Conservation (phyloP, 2,329 filamentous ascomycete species). For the Juglanconis juglandina region DNA sequence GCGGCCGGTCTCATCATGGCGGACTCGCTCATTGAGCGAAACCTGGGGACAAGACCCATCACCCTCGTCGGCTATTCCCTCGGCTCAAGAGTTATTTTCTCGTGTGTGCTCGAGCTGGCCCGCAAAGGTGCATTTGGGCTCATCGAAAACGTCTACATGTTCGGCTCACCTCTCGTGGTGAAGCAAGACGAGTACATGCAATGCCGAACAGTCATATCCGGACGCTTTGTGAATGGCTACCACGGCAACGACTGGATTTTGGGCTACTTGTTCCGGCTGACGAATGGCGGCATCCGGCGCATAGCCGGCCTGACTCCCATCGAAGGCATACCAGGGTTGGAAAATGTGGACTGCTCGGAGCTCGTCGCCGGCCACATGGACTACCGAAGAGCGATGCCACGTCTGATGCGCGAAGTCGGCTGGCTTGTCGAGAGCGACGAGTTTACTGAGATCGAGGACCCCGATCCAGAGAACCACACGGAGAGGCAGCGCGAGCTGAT, state of each 20-base stretch:
- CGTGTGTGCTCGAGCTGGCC: constrained; percentile 82
- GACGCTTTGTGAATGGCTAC: constrained; percentile 93
- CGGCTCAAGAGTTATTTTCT: constrained; percentile 87
- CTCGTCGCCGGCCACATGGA: constrained; percentile 92
- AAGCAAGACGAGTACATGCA: constrained; percentile 86
- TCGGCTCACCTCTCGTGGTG: constrained; percentile 86
- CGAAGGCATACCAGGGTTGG: constrained; percentile 72
- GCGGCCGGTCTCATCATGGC: constrained; percentile 87
- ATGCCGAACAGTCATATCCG: constrained; percentile 78
- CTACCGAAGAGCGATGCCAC: constrained; percentile 89
- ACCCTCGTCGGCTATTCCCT: constrained; percentile 94
- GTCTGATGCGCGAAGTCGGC: constrained; percentile 78
- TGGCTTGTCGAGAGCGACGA: constrained; percentile 92
- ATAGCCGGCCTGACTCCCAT: constrained; percentile 81
- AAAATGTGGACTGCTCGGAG: constrained; percentile 86
- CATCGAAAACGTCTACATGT: constrained; percentile 92
- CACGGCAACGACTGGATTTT: constrained; percentile 96
- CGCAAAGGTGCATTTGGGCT: constrained; percentile 80
- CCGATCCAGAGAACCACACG: constrained; percentile 89
- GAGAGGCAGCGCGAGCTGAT: constrained; percentile 89
- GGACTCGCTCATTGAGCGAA: constrained; percentile 88
- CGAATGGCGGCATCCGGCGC: constrained; percentile 83
- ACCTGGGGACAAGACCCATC: constrained; percentile 84
- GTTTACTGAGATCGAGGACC: constrained; percentile 94
- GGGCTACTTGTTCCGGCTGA: constrained; percentile 91